Evolutionary conservation across 1,284 basidiomycete species (phyloP), one percentile per base, ranked within the genome.

Genomic region (Tranzscheliella williamsii): DNA sequence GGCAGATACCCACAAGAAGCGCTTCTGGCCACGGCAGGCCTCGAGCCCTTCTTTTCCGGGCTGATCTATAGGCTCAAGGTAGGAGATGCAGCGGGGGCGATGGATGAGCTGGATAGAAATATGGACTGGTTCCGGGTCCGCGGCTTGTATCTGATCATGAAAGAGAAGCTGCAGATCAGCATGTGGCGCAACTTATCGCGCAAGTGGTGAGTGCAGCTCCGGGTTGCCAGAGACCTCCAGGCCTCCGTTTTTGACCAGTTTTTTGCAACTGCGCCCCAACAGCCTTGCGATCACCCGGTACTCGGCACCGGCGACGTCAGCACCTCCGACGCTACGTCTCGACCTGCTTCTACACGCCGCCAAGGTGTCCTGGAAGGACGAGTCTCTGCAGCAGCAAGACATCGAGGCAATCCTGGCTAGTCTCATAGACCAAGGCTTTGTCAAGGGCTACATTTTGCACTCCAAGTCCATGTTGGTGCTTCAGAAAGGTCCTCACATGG

Each of bases 381-480:
- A 45, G 7, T 35, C 57, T 4, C 55, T 80, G 21, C 69, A 76
- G 35, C 16, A 69, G 11, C 76, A 78, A 29, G 80, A 81, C 41
- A 58, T 80, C 27, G 79, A 80, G 44, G 72, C 73, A 21, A 73
- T 80, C 49, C 65, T 73, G 11, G 74, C 72, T 2, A 76, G 74
- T 24, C 51, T 81, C 31, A 72, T 80, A 47, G 80, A 80, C 36
- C 78, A 79, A 67, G 79, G 79, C 26, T 77, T 78, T 52, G 46
- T 79, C 45, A 80, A 80, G 43, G 79, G 75, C 3, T 80, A 80
- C 65, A 77, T 79, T 12, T 49, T 78, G 15, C 79, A 79, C 39
- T 72, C 72, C 22, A 76, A 76, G 34, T 56, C 62, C 15, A 52
- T 78, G 44, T 46, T 80, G 6, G 79, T 79, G 4, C 42, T 79